phyloP scores from a whole-genome alignment of 176 grass and related monocot genomes.

The Bothriochloa decipiens region DNA sequence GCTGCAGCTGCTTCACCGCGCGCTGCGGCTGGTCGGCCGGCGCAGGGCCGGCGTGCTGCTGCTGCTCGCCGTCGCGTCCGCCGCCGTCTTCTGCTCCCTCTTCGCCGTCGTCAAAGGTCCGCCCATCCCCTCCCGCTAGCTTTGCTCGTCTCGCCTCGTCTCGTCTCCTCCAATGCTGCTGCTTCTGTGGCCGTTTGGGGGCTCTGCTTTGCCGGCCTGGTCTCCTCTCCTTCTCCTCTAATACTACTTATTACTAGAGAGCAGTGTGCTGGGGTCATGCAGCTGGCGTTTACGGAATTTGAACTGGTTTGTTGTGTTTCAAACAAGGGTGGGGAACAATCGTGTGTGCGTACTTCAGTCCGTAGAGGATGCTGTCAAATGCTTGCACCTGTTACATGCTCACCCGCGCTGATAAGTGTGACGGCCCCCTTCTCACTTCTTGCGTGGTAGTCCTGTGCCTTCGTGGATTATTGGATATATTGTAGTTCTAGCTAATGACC shows the following conservation, averaged over 20 bases:
- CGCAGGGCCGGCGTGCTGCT: constrained; percentile 80
- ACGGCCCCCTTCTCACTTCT: not conserved
- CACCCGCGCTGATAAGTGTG: constrained; percentile 32
- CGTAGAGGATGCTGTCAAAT: constrained; percentile 11
- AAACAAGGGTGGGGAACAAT: not conserved
- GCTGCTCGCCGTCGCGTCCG: constrained; percentile 65
- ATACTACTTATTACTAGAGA: not conserved
- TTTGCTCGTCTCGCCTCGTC: not conserved
- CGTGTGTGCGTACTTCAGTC: not conserved
- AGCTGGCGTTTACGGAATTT: constrained; percentile 14
- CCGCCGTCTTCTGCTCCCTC: constrained; percentile 69
- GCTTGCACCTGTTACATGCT: not conserved
- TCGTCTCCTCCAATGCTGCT: not conserved
- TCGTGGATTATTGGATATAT: not conserved
- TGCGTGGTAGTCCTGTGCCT: not conserved
- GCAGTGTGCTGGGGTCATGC: constrained; percentile 24
- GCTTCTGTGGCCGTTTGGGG: not conserved
- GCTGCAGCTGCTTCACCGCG: constrained; percentile 63
- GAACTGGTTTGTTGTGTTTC: not conserved
- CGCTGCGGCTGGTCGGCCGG: constrained; percentile 66
- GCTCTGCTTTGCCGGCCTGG: not conserved
- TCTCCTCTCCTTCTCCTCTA: not conserved
- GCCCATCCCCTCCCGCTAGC: too few species aligned
- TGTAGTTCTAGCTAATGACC: not conserved
- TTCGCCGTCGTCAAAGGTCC: constrained; percentile 77